Evolutionary conservation across 2,329 filamentous ascomycete genomes (phyloP).

Genomic region (Albifimbria verrucaria): DNA sequence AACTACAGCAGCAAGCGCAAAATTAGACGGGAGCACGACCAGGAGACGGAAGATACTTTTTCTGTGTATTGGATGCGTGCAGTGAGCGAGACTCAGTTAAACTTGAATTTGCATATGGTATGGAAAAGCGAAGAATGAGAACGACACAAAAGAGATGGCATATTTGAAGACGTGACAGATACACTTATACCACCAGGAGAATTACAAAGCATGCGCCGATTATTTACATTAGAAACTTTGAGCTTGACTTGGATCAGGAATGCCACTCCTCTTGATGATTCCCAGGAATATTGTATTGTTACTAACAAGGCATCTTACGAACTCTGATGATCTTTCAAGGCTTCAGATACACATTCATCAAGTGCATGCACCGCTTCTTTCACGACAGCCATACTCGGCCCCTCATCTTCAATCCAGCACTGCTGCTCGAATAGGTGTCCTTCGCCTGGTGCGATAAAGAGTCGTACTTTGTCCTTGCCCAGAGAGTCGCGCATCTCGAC

Average conservation of each 20-base stretch:
- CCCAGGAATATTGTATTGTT: too few species aligned
- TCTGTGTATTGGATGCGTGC: not conserved
- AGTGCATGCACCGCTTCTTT: slow-evolving; percentile 18
- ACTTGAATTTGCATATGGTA: not conserved
- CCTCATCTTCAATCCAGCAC: slow-evolving; percentile 25
- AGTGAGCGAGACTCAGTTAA: not conserved
- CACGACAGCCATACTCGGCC: slow-evolving; percentile 22
- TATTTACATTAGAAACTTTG: too few species aligned
- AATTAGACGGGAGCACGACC: not conserved
- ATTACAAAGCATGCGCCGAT: too few species aligned
- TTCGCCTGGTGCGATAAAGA: slow-evolving; percentile 22
- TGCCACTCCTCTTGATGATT: too few species aligned
- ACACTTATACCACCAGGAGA: too few species aligned
- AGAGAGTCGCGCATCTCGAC: slow-evolving; percentile 21
- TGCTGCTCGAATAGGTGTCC: slow-evolving; percentile 25
- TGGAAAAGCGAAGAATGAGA: not conserved
- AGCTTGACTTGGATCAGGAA: too few species aligned
- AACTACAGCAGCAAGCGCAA: slow-evolving; percentile 5
- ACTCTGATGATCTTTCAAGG: too few species aligned
- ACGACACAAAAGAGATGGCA: not conserved
- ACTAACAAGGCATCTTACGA: too few species aligned
- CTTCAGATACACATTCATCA: slow-evolving; percentile 19
- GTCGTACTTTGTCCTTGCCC: slow-evolving; percentile 19
- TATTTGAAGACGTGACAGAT: too few species aligned
- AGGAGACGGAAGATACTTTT: slow-evolving; percentile 5